phyloP scores from a whole-genome alignment of 202 grass and related monocot species.

The Carex sylvatica region DNA sequence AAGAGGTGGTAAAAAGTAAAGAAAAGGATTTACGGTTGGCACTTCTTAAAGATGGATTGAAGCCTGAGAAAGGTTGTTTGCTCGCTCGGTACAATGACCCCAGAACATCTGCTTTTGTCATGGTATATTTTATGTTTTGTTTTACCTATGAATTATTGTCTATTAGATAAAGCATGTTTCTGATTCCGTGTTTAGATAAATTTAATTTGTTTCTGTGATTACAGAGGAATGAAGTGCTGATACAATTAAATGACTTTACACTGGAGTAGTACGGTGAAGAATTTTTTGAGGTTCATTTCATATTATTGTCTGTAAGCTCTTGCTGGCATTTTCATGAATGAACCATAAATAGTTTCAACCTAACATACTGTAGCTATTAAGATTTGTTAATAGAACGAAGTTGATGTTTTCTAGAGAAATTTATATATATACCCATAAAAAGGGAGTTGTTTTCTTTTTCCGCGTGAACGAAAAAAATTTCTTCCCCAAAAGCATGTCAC shows the following conservation, averaged over 20 bases:
- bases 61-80: conserved; percentile 65
- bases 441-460: too few relatives aligned
- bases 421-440: too few relatives aligned
- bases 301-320: neutral
- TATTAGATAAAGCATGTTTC: neutral
- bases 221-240: conserved; percentile 91
- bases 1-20: conserved; percentile 58
- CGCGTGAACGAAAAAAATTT: too few relatives aligned
- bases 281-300: conserved; percentile 12
- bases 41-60: conserved; percentile 66
- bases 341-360: conserved; percentile 13
- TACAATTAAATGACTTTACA: conserved; percentile 57
- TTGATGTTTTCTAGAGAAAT: neutral
- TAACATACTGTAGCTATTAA: conserved; percentile 2
- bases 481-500: too few relatives aligned
- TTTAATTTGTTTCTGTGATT: neutral
- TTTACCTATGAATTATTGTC: neutral
- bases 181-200: neutral
- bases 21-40: conserved; percentile 51
- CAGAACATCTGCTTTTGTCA: conserved; percentile 73
- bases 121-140: conserved; percentile 47
- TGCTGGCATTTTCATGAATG: conserved; percentile 11
- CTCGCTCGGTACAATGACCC: conserved; percentile 94
- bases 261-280: conserved; percentile 38
- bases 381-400: neutral